Base-by-base conservation (phyloP, 805 yeast species). In the Kuraishia piskuri region DNA sequence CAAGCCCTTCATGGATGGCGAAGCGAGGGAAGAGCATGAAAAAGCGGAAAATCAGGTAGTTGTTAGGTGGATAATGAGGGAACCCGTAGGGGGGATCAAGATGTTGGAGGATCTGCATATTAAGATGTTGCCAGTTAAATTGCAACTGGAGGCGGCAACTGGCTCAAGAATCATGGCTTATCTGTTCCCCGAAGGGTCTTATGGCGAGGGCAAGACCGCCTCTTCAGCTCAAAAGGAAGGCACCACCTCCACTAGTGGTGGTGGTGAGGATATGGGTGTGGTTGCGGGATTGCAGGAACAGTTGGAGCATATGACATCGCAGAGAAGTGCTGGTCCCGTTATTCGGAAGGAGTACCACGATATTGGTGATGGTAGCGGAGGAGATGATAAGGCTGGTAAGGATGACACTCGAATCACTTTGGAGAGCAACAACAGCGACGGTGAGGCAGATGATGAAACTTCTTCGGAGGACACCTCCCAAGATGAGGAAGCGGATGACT, bases 81-180 rank as follows among this genome's bases (percentile, higher is more conserved):
- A 79, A 53, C 90, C 96, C 0, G 86, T 92, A 53, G 98, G 97
- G 31, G 98, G 98, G 10, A 90, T 91, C 51, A 79, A 87, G n/a
- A 83, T 91, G 22, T 74, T 91, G 69, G 83, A 82, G 55, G 71
- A 77, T 51, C 83, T 89, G 22, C 79, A 79, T 40, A 72, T 88
- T 20, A 66, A 69, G 1, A 65, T 89, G 19, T 76, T 78, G 52
- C 96, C 96, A 0, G 61, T 91, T 56, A 81, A 80, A 55, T 60
- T 92, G 2, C 86, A 84, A 57, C 65, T 92, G 44, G 97, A 91
- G 56, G 87, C 86, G 57, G 72, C 70, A 1, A 80, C 91, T 0
- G 85, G 90, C 1, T 77, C 76, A 45, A 78, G 76, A 58, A 64
- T 91, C 23, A 72, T 86, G 61, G 70, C 75, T 19, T 91, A 88